Base-by-base conservation (phyloP, 163 green algal genomes). In the Chloromonas sp. region DNA sequence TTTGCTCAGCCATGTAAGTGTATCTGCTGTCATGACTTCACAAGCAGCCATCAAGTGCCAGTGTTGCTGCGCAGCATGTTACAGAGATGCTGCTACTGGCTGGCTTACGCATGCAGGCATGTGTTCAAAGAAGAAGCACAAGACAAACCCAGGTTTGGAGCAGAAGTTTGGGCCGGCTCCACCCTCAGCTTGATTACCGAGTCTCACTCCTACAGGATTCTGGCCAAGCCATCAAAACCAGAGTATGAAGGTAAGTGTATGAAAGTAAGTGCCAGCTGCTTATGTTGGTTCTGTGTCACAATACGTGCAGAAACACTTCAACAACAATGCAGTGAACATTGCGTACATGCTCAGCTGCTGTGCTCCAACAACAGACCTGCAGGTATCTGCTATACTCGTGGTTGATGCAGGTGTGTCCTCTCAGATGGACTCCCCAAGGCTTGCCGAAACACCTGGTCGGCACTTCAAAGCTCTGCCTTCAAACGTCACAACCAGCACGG, bases 341-440 rank as follows among this genome's bases (percentile, higher is more conserved):
- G 5, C 8, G 66, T 76, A 8, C 66, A 76, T 76, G 66, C 66
- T 36, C 36, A 36, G 36, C 36, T 36, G 36, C 36, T 36, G 36
- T 36, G 36, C 36, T 36, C 36, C 36, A 36, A 36, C 36, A 36
- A 36, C 36, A 36, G 36, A 36, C 36, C 36, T 36, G 36, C 36
- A 36, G 36, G 36, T 36, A 36, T 36, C 36, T 36, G 36, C 36
- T 36, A 36, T 36, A 36, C 36, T 36, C 36, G 36, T 36, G 36
- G 11, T 76, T 8, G 8, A 76, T 82, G 3, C 78, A 82, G 78
- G 57, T 62, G 36, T 82, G 5, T 82, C 78, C 78, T 70, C 36
- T 15, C 61, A 82, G 78, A 82, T 82, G 78, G 78, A 82, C n/a
- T 82, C 78, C 58, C 78, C 78, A 15, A 82, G 15, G 15, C 78